Evolutionary conservation across 83 land plant species (phyloP).

Genomic region (Thuja plicata): DNA sequence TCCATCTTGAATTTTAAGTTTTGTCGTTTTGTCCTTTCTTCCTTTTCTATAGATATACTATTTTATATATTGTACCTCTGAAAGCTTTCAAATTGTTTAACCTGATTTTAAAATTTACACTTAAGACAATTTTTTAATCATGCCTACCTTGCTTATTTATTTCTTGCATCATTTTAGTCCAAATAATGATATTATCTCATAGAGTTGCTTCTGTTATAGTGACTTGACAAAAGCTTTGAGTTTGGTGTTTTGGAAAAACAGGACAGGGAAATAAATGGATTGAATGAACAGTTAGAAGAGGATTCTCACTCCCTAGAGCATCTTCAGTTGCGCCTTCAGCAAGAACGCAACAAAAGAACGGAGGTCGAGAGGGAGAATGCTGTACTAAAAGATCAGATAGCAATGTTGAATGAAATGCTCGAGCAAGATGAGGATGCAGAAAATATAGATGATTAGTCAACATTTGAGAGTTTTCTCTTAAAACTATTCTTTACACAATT

Average conservation of each 20-base stretch:
- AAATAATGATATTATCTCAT: background rate
- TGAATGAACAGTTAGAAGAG: conserved; percentile 89
- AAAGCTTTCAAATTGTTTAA: background rate
- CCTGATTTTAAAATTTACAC: background rate
- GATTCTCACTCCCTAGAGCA: conserved; percentile 75
- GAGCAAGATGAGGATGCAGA: conserved; percentile 39
- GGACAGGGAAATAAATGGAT: conserved; percentile 89
- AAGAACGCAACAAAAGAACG: conserved; percentile 61
- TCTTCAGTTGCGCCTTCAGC: conserved; percentile 79
- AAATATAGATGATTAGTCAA: conserved; percentile 16
- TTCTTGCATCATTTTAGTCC: background rate
- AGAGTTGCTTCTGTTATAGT: background rate
- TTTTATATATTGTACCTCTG: background rate
- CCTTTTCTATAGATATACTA: background rate
- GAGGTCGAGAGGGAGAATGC: conserved; percentile 60
- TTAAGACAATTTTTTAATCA: background rate
- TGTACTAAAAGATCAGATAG: conserved; percentile 54
- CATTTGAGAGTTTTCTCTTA: background rate
- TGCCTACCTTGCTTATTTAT: background rate
- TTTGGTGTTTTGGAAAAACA: conserved; percentile 25
- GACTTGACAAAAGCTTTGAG: background rate
- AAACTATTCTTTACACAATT: background rate
- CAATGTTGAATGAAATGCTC: conserved; percentile 62
- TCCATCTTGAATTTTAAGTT: background rate
- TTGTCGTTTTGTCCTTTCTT: background rate